Evolutionary conservation across 2,329 filamentous ascomycete species (phyloP).

Genomic region (Zymoseptoria pseudotritici): DNA sequence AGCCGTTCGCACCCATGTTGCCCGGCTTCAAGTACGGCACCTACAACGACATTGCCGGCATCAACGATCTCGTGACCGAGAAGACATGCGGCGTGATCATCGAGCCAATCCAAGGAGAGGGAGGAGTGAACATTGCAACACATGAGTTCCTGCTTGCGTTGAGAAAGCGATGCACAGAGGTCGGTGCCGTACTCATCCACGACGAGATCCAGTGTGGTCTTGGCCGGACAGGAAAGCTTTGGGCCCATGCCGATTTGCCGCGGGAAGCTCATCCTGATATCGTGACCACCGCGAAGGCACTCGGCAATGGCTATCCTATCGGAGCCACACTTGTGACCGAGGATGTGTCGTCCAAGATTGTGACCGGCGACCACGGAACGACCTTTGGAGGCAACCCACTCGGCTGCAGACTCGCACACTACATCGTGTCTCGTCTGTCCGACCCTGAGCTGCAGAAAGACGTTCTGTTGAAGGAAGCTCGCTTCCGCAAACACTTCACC

Average conservation of each 20-base stretch:
- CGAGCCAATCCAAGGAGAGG: slow-evolving; percentile 96
- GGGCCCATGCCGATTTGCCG: slow-evolving; percentile 75
- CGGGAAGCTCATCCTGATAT: slow-evolving; percentile 84
- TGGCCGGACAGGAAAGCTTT: slow-evolving; percentile 76
- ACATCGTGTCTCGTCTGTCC: slow-evolving; percentile 72
- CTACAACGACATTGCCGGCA: slow-evolving; percentile 70
- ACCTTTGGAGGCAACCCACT: slow-evolving; percentile 92
- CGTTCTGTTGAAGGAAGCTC: slow-evolving; percentile 60
- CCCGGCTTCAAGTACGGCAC: slow-evolving; percentile 83
- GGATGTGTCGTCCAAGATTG: slow-evolving; percentile 61
- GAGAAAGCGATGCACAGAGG: slow-evolving; percentile 74
- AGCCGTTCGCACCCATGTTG: slow-evolving; percentile 89
- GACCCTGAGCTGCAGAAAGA: slow-evolving; percentile 60
- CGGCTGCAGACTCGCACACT: slow-evolving; percentile 73
- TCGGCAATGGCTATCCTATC: slow-evolving; percentile 94
- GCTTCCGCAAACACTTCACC: slow-evolving; percentile 53
- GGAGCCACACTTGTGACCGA: slow-evolving; percentile 68
- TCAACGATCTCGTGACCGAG: slow-evolving; percentile 69
- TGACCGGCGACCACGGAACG: slow-evolving; percentile 80
- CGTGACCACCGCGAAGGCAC: slow-evolving; percentile 86
- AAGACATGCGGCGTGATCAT: slow-evolving; percentile 90
- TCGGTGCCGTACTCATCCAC: slow-evolving; percentile 83
- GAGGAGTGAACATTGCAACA: slow-evolving; percentile 77
- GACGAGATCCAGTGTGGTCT: slow-evolving; percentile 98
- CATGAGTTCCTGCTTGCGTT: slow-evolving; percentile 78